A percentile compares a stretch with the other conserved stretches of the same genome.
Evolutionary conservation across 139 green algal species (phyloP).

Genomic region (Pleodorina starrii): DNA sequence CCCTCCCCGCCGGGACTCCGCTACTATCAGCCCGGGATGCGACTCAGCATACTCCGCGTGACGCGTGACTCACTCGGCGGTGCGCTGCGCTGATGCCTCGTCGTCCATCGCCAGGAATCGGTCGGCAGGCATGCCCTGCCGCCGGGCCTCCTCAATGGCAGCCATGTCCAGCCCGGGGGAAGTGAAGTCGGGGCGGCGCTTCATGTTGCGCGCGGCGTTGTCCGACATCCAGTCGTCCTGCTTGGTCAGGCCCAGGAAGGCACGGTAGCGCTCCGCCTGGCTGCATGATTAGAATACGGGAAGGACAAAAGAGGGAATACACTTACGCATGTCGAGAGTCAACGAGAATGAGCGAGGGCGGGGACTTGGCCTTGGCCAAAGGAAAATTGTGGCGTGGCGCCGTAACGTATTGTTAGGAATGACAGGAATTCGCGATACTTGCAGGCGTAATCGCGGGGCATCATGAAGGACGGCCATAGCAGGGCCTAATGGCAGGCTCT

Average conservation of each 20-base stretch:
- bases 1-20: background rate
- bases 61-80: conserved; percentile 48
- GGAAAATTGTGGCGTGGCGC: too few species aligned
- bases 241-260: conserved; percentile 76
- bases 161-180: conserved; percentile 38
- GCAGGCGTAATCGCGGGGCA: too few species aligned
- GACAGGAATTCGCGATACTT: too few species aligned
- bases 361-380: too few species aligned
- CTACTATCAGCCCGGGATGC: background rate
- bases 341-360: too few species aligned
- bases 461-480: too few species aligned
- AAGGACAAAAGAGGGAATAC: too few species aligned
- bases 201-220: conserved; percentile 56
- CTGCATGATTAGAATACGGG: conserved; percentile 42
- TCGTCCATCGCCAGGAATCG: conserved; percentile 24
- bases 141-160: conserved; percentile 40
- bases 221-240: conserved; percentile 59
- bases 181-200: conserved; percentile 66
- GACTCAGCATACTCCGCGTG: background rate
- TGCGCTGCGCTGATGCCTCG: conserved; percentile 1
- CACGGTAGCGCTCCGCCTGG: conserved; percentile 69
- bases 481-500: too few species aligned
- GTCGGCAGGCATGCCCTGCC: conserved; percentile 37
- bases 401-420: too few species aligned
- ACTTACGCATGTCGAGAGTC: too few species aligned